Base-by-base conservation (phyloP, 2,329 filamentous ascomycete species). In the Aspergillus sp. region DNA sequence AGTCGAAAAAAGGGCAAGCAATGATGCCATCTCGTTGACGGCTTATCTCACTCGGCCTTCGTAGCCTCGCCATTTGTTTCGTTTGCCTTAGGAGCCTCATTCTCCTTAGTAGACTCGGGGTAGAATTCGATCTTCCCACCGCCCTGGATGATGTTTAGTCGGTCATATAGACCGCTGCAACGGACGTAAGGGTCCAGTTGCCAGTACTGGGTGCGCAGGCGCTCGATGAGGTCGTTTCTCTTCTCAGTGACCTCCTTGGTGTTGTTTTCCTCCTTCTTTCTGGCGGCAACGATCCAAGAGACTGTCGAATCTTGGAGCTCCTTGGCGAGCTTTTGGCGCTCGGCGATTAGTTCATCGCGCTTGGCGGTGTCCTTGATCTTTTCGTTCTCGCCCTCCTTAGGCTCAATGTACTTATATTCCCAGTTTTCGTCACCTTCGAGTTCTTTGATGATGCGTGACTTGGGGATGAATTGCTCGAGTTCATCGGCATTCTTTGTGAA, bases 381-480 rank as follows among this genome's bases (percentile, higher is more conserved):
- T 51, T 84, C 84, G 71, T 98, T 95, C 76, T 99, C 95, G 30
- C 85, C 89, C 0, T 82, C 71, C 1, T 82, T 68, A 0, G 93
- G 90, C 74, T 98, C 93, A 22, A 87, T 76, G 69, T 96, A 99
- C 62, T 83, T 77, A 76, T 96, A 98, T 48, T 84, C 80, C 87
- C 89, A 98, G 62, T 92, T 81, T 65, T 97, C 92, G 6, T 89
- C 85, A 47, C 95, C 95, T 20, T 92, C 93, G 3, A 97, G 82
- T 61, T 96, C 93, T 68, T 88, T 90, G 58, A 89, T 84, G 62
- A 98, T 89, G 48, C 88, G 86, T 45, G 80, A 80, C 39, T 80
- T 80, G 11, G 86, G 82, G 56, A 99, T 89, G 71, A 89, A 97
- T 55, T 86, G 80, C 62, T 89, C 85, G 53, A 99, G 80, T 53